These are phyloP conservation scores for Phytophthora ohioensis DNA, from an alignment of 352 stramenopile species.

Conservation along the genomic window DNA sequence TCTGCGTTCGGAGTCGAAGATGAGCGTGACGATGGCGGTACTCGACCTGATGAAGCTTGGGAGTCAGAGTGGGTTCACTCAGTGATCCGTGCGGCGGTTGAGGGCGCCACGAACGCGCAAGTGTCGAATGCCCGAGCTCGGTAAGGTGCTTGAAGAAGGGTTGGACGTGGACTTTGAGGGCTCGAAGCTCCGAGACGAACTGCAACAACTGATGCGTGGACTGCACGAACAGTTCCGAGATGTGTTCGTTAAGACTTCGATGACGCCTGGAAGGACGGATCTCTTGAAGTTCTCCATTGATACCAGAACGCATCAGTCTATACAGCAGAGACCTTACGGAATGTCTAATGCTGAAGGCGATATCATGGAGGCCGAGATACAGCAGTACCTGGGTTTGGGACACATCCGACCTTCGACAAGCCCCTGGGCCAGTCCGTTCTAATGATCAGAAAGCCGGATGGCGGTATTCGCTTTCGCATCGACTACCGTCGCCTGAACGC, in stretches of 20 bases:
- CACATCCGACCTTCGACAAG: not conserved
- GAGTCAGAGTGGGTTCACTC: too few species aligned
- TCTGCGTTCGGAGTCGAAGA: not conserved
- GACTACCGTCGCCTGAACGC: not conserved
- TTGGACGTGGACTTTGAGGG: not conserved
- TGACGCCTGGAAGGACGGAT: constrained; percentile 6
- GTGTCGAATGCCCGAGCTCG: too few species aligned
- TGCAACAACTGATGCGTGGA: not conserved
- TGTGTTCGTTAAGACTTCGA: constrained; percentile 17
- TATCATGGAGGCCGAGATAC: not conserved
- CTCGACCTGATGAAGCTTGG: too few species aligned
- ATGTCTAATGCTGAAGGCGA: not conserved
- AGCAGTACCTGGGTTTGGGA: not conserved
- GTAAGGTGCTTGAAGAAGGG: too few species aligned
- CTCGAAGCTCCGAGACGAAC: constrained; percentile 3
- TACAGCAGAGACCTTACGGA: not conserved
- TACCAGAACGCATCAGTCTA: not conserved
- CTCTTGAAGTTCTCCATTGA: constrained; percentile 8
- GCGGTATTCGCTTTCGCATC: not conserved
- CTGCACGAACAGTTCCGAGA: not conserved
- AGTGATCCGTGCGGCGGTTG: too few species aligned
- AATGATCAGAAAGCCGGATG: not conserved
- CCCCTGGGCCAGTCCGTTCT: not conserved
- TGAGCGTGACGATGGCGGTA: too few species aligned
- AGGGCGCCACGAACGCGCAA: too few species aligned